phyloP scores from a whole-genome alignment of 345 rosid species.

The Salix brachista region DNA sequence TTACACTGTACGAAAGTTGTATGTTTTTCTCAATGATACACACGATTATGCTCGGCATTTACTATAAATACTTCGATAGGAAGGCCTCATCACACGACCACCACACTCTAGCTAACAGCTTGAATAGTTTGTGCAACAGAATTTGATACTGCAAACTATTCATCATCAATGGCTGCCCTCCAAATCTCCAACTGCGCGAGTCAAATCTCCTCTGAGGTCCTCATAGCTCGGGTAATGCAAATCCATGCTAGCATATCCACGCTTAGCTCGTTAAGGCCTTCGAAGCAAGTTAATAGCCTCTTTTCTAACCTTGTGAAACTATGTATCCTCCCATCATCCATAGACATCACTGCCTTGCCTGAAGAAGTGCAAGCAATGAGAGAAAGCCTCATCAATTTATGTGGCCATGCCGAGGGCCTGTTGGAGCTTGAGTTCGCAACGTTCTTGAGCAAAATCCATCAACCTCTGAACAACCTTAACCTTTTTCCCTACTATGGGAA shows the following conservation, averaged over 20 bases:
- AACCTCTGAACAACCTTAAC: slow-evolving; percentile 27
- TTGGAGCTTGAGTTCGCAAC: slow-evolving; percentile 40
- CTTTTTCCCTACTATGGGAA: slow-evolving; percentile 37
- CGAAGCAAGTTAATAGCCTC: slow-evolving; percentile 26
- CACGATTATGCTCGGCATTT: no score
- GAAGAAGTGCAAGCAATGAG: slow-evolving; percentile 22
- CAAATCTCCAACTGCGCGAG: slow-evolving; percentile 4
- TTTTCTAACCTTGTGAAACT: slow-evolving; percentile 25
- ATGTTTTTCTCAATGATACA: no score
- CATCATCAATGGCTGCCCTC: slow-evolving; percentile 29
- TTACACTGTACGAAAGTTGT: no score
- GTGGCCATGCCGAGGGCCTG: slow-evolving; percentile 35
- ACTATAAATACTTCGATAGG: no score
- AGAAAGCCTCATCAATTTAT: slow-evolving; percentile 23
- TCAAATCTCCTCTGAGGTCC: slow-evolving; percentile 11
- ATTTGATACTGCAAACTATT: no score
- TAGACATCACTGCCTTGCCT: slow-evolving; percentile 17
- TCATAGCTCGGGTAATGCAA: slow-evolving; percentile 20
- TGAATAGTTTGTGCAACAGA: neutral
- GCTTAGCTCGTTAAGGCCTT: slow-evolving; percentile 27
- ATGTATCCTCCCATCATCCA: slow-evolving; percentile 21
- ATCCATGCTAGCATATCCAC: slow-evolving; percentile 19
- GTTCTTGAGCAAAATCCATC: slow-evolving; percentile 19
- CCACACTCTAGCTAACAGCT: no score
- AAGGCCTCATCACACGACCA: no score